A percentile compares a stretch with the other conserved stretches of the same genome.
Evolutionary conservation across 1,284 basidiomycete genomes (phyloP).

Genomic region (Kwoniella shivajii): DNA sequence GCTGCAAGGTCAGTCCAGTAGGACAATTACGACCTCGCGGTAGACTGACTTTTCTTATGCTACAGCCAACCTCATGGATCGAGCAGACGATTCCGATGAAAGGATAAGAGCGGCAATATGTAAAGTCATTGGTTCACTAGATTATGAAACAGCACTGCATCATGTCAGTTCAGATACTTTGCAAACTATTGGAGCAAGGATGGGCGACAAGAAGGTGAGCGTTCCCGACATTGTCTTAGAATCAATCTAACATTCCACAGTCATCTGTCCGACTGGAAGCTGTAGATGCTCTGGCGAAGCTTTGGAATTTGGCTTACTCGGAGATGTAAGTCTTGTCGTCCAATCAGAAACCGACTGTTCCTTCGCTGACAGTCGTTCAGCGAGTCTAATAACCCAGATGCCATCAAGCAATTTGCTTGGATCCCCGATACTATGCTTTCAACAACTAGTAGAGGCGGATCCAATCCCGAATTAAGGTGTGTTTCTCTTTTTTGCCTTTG

Average conservation of each 20-base stretch:
- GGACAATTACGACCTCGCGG: neutral
- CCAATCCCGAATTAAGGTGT: slow-evolving; percentile 64
- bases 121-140: slow-evolving; percentile 76
- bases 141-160: slow-evolving; percentile 87
- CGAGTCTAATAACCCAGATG: slow-evolving; percentile 73
- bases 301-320: slow-evolving; percentile 80
- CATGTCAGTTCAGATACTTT: slow-evolving; percentile 71
- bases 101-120: slow-evolving; percentile 84
- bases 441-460: slow-evolving; percentile 54
- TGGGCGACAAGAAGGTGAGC: slow-evolving; percentile 80
- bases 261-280: slow-evolving; percentile 79
- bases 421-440: slow-evolving; percentile 78
- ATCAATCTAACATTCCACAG: slow-evolving; percentile 51
- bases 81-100: slow-evolving; percentile 86
- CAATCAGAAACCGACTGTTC: neutral
- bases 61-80: slow-evolving; percentile 66
- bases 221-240: neutral
- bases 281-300: slow-evolving; percentile 70
- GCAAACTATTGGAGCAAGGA: slow-evolving; percentile 68
- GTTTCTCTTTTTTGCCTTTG: slow-evolving; percentile 24
- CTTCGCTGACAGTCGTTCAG: slow-evolving; percentile 54
- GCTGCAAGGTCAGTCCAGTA: slow-evolving; percentile 66
- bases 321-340: slow-evolving; percentile 74
- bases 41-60: neutral
- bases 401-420: slow-evolving; percentile 85